A percentile compares a stretch with the other conserved stretches of the same genome.
phyloP scores from a whole-genome alignment of 495 filamentous ascomycete genomes.

The Polyplosphaeria fusca region DNA sequence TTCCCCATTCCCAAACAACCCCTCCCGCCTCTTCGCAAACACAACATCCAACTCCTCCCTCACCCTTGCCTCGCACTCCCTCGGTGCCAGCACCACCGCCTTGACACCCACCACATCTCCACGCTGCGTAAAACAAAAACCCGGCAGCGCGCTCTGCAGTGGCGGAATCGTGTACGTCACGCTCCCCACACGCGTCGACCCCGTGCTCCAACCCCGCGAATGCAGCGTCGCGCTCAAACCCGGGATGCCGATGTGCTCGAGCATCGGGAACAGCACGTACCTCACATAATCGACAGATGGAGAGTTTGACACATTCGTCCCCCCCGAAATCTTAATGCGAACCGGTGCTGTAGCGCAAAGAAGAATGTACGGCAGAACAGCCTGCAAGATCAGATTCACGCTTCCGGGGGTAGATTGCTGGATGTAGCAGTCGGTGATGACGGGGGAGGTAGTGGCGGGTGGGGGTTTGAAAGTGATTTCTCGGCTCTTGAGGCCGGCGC shows the following conservation, averaged over 20 bases:
- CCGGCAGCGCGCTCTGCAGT: slow-evolving; percentile 49
- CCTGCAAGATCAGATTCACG: slow-evolving; percentile 74
- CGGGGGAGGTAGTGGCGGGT: not conserved
- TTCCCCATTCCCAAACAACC: slow-evolving; percentile 18
- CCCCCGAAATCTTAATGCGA: slow-evolving; percentile 64
- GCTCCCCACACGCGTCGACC: slow-evolving; percentile 54
- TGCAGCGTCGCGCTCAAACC: slow-evolving; percentile 54
- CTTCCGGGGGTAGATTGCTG: slow-evolving; percentile 46
- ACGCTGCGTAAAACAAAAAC: slow-evolving; percentile 45
- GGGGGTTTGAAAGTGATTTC: slow-evolving; percentile 38
- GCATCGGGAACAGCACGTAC: slow-evolving; percentile 70
- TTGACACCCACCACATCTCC: slow-evolving; percentile 57
- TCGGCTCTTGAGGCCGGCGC: slow-evolving; percentile 47
- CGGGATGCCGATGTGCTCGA: slow-evolving; percentile 62
- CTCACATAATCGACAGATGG: slow-evolving; percentile 73
- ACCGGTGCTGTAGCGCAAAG: slow-evolving; percentile 47
- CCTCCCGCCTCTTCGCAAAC: slow-evolving; percentile 31
- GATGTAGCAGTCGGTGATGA: slow-evolving; percentile 26
- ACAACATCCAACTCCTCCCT: slow-evolving; percentile 19
- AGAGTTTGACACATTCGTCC: slow-evolving; percentile 72
- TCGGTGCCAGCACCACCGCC: slow-evolving; percentile 57
- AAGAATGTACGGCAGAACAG: slow-evolving; percentile 73
- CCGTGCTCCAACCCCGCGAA: slow-evolving; percentile 65
- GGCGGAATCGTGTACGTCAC: slow-evolving; percentile 59
- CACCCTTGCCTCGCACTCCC: slow-evolving; percentile 36